Evolutionary conservation across 768 basidiomycete genomes (phyloP).

Genomic region (Tulasnella sp.): DNA sequence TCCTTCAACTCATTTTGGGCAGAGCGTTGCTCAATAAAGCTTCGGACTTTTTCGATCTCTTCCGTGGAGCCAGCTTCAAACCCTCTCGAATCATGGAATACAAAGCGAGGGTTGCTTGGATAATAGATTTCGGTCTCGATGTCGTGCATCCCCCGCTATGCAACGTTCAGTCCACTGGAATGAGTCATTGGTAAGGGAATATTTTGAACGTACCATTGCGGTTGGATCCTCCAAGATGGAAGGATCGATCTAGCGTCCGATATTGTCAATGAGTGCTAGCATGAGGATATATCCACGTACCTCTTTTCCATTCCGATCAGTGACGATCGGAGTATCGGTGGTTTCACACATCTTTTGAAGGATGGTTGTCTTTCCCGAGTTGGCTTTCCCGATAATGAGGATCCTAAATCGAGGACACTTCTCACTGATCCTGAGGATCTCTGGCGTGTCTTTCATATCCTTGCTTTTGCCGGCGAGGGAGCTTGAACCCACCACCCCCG

Average conservation of each 20-base stretch:
- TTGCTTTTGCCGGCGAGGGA: no score
- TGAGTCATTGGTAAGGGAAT: not conserved
- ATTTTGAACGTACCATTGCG: not conserved
- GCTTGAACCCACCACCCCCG: no score
- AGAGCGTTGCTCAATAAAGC: conserved; percentile 13
- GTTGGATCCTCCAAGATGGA: not conserved
- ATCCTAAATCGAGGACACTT: not conserved
- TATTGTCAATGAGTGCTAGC: not conserved
- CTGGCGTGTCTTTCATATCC: no score
- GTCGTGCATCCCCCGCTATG: conserved; percentile 22
- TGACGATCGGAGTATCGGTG: not conserved
- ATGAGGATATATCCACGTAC: not conserved
- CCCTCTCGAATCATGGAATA: conserved; percentile 25
- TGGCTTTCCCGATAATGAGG: not conserved
- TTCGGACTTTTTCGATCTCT: not conserved
- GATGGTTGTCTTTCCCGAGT: not conserved
- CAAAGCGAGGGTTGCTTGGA: conserved; percentile 21
- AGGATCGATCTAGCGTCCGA: not conserved
- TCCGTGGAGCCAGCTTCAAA: conserved; percentile 21
- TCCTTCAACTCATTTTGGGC: not conserved
- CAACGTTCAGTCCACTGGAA: not conserved
- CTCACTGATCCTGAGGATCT: no score
- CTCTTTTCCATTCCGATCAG: not conserved
- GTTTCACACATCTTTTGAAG: not conserved
- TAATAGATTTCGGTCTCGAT: conserved; percentile 20